Conservation (phyloP, 805 yeast genomes). For the Kluyveromyces wickerhamii region DNA sequence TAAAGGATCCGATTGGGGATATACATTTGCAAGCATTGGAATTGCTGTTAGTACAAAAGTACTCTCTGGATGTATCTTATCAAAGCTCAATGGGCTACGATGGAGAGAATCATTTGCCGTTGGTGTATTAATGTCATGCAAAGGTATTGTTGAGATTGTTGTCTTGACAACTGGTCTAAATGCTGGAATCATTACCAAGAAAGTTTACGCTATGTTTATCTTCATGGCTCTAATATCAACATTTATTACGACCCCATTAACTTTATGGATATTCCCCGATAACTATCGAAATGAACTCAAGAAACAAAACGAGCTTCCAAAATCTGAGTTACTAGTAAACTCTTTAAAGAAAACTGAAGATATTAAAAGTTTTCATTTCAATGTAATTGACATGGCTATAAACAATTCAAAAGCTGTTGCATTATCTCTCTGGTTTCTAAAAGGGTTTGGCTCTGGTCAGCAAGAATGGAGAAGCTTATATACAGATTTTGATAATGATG, state of each 20-base stretch:
- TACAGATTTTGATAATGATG: conserved; percentile 17
- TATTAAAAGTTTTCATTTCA: conserved; percentile 2
- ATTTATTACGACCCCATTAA: conserved; percentile 70
- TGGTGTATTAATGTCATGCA: conserved; percentile 80
- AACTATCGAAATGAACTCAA: conserved; percentile 47
- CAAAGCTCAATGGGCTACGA: conserved; percentile 50
- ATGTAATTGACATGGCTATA: conserved; percentile 7
- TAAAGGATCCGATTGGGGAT: conserved; percentile 71
- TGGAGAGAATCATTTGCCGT: conserved; percentile 73
- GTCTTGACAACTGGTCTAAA: conserved; percentile 67
- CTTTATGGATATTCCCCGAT: conserved; percentile 54
- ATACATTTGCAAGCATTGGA: conserved; percentile 55
- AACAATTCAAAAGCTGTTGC: conserved; percentile 6
- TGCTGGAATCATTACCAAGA: conserved; percentile 57
- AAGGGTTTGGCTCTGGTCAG: conserved; percentile 15
- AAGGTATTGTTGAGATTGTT: conserved; percentile 80
- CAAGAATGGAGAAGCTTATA: conserved; percentile 2
- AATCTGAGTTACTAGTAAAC: conserved; percentile 22
- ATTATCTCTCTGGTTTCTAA: conserved; percentile 11
- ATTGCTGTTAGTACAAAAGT: conserved; percentile 65
- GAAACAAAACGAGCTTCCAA: conserved; percentile 22
- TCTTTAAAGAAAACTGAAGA: conserved; percentile 7
- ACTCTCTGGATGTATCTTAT: conserved; percentile 57
- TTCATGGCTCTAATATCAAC: conserved; percentile 78
- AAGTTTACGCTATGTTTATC: conserved; percentile 71